These are phyloP conservation scores for Trametes versicolor DNA, from an alignment of 1,284 basidiomycete species.

Conservation along the genomic window DNA sequence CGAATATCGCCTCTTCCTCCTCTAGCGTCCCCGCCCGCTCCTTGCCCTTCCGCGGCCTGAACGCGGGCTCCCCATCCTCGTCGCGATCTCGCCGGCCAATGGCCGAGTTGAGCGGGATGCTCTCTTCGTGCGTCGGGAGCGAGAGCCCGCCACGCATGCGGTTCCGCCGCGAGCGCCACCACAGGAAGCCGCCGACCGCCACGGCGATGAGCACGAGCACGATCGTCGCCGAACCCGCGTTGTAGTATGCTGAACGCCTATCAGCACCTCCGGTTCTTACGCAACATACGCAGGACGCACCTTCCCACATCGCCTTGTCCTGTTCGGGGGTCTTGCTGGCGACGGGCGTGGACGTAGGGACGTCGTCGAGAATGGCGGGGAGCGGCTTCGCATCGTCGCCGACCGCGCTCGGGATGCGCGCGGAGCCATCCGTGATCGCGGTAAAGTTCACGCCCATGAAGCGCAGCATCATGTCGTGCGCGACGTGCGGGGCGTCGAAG, in stretches of 20 bases:
- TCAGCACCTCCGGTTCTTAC: constrained; percentile 2
- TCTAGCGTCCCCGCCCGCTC: constrained; percentile 46
- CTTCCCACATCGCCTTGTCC: constrained; percentile 88
- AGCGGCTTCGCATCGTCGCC: constrained; percentile 74
- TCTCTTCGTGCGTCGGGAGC: constrained; percentile 56
- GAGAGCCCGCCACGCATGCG: constrained; percentile 48
- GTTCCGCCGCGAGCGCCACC: constrained; percentile 71
- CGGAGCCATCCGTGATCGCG: constrained; percentile 78
- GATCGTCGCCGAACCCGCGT: constrained; percentile 88
- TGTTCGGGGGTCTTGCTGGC: constrained; percentile 70
- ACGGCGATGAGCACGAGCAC: constrained; percentile 81
- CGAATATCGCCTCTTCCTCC: constrained; percentile 51
- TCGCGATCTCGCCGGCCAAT: constrained; percentile 36
- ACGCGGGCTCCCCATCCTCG: constrained; percentile 45
- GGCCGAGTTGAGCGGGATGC: constrained; percentile 60
- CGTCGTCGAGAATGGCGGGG: constrained; percentile 56
- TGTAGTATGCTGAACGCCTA: constrained; percentile 79
- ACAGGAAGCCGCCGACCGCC: constrained; percentile 78
- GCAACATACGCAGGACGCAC: constrained; percentile 52
- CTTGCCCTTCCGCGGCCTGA: constrained; percentile 52
- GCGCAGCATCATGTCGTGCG: constrained; percentile 98
- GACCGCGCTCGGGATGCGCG: constrained; percentile 78
- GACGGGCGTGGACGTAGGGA: constrained; percentile 47
- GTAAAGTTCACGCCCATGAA: constrained; percentile 94
- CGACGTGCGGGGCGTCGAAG: constrained; percentile 87